phyloP scores from a whole-genome alignment of 495 filamentous ascomycete genomes.

The Penicillium soppii region DNA sequence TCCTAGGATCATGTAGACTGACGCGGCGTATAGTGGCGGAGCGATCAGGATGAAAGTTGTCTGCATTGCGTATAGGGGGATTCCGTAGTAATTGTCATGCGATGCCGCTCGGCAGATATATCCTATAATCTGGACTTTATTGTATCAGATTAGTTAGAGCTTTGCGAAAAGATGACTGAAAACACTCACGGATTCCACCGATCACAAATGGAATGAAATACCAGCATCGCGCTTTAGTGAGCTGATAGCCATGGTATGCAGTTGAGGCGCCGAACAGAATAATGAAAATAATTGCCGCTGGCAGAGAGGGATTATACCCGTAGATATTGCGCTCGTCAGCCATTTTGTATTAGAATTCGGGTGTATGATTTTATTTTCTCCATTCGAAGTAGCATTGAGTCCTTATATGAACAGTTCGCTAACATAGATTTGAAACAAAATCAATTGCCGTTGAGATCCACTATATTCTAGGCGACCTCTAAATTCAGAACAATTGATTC shows the following conservation, averaged over 20 bases:
- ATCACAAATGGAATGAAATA: conserved; percentile 30
- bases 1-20: conserved; percentile 61
- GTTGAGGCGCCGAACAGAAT: conserved; percentile 19
- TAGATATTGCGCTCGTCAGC: conserved; percentile 20
- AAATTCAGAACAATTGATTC: neutral
- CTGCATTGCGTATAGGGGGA: conserved; percentile 38
- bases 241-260: conserved; percentile 15
- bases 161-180: neutral
- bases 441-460: neutral
- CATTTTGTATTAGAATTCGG: conserved; percentile 3
- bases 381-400: neutral
- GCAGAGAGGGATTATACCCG: conserved; percentile 24
- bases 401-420: neutral
- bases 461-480: neutral
- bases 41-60: conserved; percentile 44
- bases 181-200: conserved; percentile 25
- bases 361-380: neutral
- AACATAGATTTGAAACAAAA: neutral
- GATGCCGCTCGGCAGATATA: conserved; percentile 53
- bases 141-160: neutral
- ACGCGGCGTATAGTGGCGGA: conserved; percentile 53
- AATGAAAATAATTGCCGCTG: conserved; percentile 22
- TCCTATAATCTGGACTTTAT: conserved; percentile 56
- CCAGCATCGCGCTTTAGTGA: conserved; percentile 24
- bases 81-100: conserved; percentile 23